Evolutionary conservation across 192 early-diverging fungal species (phyloP).

Genomic region (Rhizophagus sp.): DNA sequence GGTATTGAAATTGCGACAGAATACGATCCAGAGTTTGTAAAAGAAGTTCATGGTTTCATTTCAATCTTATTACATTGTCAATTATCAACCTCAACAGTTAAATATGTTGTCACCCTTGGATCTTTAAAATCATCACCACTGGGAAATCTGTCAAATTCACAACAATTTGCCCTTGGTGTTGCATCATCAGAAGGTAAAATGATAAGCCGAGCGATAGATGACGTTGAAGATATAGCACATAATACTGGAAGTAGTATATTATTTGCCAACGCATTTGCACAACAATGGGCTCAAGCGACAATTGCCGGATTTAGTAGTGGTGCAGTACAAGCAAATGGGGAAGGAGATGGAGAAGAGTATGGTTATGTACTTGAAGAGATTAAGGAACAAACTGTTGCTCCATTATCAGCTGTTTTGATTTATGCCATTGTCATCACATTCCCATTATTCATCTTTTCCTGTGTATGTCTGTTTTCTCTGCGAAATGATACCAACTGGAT

Average conservation of each 20-base stretch:
- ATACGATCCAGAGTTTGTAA: neutral
- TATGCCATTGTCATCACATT: neutral
- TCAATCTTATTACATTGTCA: neutral
- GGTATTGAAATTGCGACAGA: neutral
- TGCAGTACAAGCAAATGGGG: neutral
- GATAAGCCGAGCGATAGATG: neutral
- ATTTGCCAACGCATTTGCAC: neutral
- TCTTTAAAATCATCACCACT: neutral
- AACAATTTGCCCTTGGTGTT: neutral
- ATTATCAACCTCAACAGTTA: neutral
- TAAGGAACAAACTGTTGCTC: neutral
- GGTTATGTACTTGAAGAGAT: neutral
- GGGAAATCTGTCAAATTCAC: neutral
- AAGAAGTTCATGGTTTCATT: neutral
- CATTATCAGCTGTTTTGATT: neutral
- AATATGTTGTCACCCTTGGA: conserved; percentile 6
- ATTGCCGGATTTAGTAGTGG: neutral
- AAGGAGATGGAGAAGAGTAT: neutral
- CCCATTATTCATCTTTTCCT: neutral
- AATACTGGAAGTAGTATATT: neutral
- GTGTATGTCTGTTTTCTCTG: neutral
- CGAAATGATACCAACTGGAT: neutral
- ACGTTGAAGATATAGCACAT: neutral
- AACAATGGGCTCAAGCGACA: neutral
- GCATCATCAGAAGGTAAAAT: neutral